Conservation (phyloP, 306 rosid species). For the Prinsepia uniflora region DNA sequence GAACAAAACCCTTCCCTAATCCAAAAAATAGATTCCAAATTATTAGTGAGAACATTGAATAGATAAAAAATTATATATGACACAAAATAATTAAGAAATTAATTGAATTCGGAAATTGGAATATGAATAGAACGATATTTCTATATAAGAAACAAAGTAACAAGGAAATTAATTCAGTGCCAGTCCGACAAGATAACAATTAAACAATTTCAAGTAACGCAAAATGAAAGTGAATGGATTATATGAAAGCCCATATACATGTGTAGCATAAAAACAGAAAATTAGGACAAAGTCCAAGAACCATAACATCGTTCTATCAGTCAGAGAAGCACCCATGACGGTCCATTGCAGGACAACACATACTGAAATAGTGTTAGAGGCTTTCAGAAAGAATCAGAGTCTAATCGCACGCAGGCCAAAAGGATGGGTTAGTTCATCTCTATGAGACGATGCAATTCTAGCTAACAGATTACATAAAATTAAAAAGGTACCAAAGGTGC, state of each 20-base stretch:
- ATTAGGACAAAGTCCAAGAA: background rate
- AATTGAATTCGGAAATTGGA: background rate
- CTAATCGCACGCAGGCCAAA: background rate
- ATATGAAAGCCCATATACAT: background rate
- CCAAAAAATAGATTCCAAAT: constrained; percentile 29
- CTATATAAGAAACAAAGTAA: background rate
- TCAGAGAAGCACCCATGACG: background rate
- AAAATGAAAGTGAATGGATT: background rate
- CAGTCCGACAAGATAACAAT: background rate
- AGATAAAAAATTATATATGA: background rate
- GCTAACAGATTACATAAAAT: background rate
- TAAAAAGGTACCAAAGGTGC: background rate
- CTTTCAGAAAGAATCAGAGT: background rate
- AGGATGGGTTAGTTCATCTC: background rate
- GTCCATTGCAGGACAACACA: background rate
- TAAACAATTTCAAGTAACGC: background rate
- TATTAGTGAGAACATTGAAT: background rate
- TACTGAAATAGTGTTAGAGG: background rate
- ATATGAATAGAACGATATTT: background rate
- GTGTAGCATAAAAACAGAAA: background rate
- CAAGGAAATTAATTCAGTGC: background rate
- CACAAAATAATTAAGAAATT: background rate
- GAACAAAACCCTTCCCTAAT: constrained; percentile 79
- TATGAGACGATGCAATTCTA: background rate
- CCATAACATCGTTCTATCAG: background rate